These are phyloP conservation scores for Microdochium bolleyi DNA, from an alignment of 2,329 filamentous ascomycete species.

Conservation along the genomic window DNA sequence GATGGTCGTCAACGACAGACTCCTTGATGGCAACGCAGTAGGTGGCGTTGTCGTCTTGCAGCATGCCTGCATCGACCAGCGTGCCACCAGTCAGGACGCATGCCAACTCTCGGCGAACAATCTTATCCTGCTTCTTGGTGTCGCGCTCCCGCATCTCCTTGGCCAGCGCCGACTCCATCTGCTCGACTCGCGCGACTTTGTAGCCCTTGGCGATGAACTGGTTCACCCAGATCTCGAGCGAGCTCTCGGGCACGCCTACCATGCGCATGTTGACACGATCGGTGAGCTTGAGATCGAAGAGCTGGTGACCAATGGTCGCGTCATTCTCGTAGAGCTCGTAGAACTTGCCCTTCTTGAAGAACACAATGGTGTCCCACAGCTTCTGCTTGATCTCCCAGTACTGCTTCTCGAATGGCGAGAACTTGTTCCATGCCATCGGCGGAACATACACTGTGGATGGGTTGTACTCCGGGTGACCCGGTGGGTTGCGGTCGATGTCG, in stretches of 20 bases:
- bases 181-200: slow-evolving; percentile 94
- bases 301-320: slow-evolving; percentile 88
- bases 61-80: slow-evolving; percentile 90
- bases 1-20: slow-evolving; percentile 61
- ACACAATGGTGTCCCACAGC: slow-evolving; percentile 94
- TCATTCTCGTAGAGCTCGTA: slow-evolving; percentile 98
- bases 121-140: slow-evolving; percentile 72
- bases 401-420: slow-evolving; percentile 93
- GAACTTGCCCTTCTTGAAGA: slow-evolving; percentile 99
- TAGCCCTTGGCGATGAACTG: slow-evolving; percentile 97
- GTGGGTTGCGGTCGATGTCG: slow-evolving; percentile 76
- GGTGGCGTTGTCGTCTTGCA: slow-evolving; percentile 95
- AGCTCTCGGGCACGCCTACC: slow-evolving; percentile 95
- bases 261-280: slow-evolving; percentile 99
- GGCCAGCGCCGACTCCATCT: slow-evolving; percentile 89
- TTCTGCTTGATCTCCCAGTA: slow-evolving; percentile 99
- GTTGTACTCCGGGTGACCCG: slow-evolving; percentile 81
- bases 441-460: slow-evolving; percentile 88
- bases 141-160: slow-evolving; percentile 99
- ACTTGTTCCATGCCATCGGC: slow-evolving; percentile 67
- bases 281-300: slow-evolving; percentile 96
- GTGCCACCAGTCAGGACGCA: slow-evolving; percentile 90
- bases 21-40: slow-evolving; percentile 96
- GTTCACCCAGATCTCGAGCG: slow-evolving; percentile 93
- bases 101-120: slow-evolving; percentile 84